phyloP scores from a whole-genome alignment of 805 yeast genomes.

The Candida arabinofermentans region DNA sequence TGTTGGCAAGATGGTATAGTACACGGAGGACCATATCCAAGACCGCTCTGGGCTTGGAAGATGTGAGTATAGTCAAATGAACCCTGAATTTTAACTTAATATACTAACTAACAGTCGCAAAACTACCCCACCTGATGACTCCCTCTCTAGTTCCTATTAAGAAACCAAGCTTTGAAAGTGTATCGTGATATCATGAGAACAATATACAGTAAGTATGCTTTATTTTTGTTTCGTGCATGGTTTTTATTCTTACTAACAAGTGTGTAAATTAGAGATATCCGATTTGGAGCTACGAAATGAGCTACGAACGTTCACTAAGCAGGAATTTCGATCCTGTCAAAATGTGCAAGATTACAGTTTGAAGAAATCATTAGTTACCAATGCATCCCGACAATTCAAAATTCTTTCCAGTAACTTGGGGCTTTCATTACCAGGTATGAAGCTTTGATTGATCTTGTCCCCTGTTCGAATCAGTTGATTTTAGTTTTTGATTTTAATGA shows the following conservation, averaged over 20 bases:
- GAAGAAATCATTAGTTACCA: constrained; percentile 28
- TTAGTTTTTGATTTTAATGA: background rate
- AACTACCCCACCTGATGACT: background rate
- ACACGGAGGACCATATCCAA: background rate
- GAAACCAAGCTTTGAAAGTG: constrained; percentile 24
- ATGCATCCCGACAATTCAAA: constrained; percentile 32
- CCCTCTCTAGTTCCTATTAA: constrained; percentile 25
- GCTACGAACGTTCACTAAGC: constrained; percentile 25
- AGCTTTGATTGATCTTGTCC: too few species aligned
- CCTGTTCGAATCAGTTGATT: too few species aligned
- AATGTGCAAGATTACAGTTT: constrained; percentile 24
- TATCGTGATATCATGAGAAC: constrained; percentile 32
- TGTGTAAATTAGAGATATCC: constrained; percentile 17
- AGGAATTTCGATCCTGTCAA: constrained; percentile 27
- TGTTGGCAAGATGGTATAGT: background rate
- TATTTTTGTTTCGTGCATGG: background rate
- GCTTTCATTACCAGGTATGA: constrained; percentile 24
- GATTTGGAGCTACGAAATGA: constrained; percentile 21
- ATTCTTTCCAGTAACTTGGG: constrained; percentile 27
- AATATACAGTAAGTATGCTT: constrained; percentile 20
- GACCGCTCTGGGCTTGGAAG: background rate
- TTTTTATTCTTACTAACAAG: background rate
- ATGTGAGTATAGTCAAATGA: background rate
- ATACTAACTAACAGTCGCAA: background rate
- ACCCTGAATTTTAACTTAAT: background rate